Conservation (phyloP, 139 green algal genomes). For the Coccomyxa sp. region DNA sequence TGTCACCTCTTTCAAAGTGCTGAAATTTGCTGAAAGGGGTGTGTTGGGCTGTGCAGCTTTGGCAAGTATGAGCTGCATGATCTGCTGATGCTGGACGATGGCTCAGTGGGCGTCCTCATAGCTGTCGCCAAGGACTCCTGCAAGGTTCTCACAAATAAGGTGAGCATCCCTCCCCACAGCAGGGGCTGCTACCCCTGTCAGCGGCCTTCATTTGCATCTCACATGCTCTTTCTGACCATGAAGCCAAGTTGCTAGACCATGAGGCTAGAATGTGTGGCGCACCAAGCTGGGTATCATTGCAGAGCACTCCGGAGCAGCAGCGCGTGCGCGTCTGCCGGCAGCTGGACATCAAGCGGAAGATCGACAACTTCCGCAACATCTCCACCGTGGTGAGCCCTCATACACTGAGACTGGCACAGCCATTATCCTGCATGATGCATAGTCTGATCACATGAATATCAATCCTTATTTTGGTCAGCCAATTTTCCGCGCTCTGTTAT, state of each 20-base stretch:
- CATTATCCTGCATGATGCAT: not conserved
- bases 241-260: not conserved
- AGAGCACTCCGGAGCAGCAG: conserved; percentile 56
- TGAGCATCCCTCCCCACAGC: not conserved
- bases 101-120: conserved; percentile 69
- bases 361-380: conserved; percentile 31
- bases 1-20: not conserved
- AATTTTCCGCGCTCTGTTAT: not conserved
- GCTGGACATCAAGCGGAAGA: conserved; percentile 82
- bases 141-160: conserved; percentile 52
- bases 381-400: not conserved
- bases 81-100: conserved; percentile 79
- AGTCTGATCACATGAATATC: not conserved
- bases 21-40: not conserved
- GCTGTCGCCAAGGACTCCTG: conserved; percentile 68
- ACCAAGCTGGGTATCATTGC: not conserved
- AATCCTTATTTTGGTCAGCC: not conserved
- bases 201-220: not conserved
- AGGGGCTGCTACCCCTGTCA: not conserved
- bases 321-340: conserved; percentile 68
- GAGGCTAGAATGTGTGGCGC: not conserved
- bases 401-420: not conserved
- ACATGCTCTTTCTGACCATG: not conserved
- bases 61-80: conserved; percentile 92
- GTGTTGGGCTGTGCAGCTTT: conserved; percentile 35